Evolutionary conservation across 352 stramenopile species (phyloP).

Genomic region (Globisporangium apiculatum): DNA sequence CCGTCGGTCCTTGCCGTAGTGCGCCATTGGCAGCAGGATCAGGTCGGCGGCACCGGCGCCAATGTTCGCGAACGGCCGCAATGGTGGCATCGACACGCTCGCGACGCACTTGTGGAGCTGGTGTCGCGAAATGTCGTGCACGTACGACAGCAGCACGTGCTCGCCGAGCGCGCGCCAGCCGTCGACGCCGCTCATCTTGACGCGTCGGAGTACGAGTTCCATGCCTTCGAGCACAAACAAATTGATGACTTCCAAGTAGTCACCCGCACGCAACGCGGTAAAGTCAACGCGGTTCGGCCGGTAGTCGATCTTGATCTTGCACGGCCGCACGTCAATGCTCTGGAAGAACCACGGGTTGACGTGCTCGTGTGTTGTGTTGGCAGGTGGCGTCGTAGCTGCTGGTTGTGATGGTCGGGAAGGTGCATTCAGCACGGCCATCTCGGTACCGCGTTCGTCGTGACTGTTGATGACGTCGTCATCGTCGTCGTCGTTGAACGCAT

Average conservation of each 20-base stretch:
- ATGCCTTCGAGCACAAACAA: constrained; percentile 85
- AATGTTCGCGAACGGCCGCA: constrained; percentile 85
- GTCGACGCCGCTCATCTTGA: constrained; percentile 78
- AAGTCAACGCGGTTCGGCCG: constrained; percentile 84
- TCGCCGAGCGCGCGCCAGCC: constrained; percentile 67
- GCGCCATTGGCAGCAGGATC: constrained; percentile 81
- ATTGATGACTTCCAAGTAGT: constrained; percentile 88
- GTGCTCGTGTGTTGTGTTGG: constrained; percentile 33
- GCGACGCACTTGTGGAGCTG: constrained; percentile 88
- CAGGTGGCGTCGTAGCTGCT: not conserved
- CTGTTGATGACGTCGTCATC: constrained; percentile 24
- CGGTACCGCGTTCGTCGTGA: constrained; percentile 28
- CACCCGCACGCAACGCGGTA: constrained; percentile 64
- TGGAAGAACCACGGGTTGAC: constrained; percentile 81
- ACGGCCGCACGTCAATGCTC: constrained; percentile 79
- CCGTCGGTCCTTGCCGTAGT: constrained; percentile 76
- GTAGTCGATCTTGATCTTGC: constrained; percentile 90
- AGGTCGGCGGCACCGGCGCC: constrained; percentile 76
- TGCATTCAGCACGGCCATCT: constrained; percentile 34
- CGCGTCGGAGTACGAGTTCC: constrained; percentile 78
- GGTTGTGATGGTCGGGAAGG: too few relatives aligned
- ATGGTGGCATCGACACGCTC: constrained; percentile 79
- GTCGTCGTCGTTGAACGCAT: constrained; percentile 7
- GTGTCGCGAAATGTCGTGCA: constrained; percentile 82
- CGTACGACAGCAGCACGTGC: constrained; percentile 77